Base-by-base conservation (phyloP, 2,329 filamentous ascomycete species). In the Fusarium sp. region DNA sequence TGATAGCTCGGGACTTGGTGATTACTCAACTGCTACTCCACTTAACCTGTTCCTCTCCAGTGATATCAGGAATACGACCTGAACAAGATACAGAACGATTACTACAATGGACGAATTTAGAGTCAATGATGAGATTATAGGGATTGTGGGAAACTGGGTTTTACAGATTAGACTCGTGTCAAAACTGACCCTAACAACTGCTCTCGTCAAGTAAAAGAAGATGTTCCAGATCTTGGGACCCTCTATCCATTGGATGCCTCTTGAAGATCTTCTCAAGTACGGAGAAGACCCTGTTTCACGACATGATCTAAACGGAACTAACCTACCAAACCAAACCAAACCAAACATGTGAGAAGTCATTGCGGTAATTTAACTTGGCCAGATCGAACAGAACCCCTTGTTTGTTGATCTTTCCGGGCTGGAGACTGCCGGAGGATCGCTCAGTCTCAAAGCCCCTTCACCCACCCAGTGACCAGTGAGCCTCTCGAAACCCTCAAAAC, bases 201-300 rank as follows among this genome's bases (percentile, higher is more conserved):
- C 11, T 4, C 25, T 28, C 23, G 7, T 28, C 45, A 13, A 27
- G 34, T 14, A 41, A 41, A 28, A 28, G 34, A 21, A n/a, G n/a
- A 21, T 51, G 16, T 51, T 20, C 23, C 21, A 51, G 32, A 51
- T 41, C 13, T 51, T 23, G 23, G 23, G 18, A 27, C 18, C 32
- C 10, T 41, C 18, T 41, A 41, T 28, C 32, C 18, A n/a, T 53
- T 40, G 49, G 49, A 57, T 68, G 40, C 48, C 55, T 55, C 42
- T 68, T 66, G 30, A 27, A 47, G 47, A 27, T 28, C 25, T 34
- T 21, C n/a, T 56, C 34, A 55, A 32, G 51, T 40, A 55, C 32
- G 45, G 49, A 46, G 14, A 55, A 47, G 58, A 68, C 58, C 63
- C 51, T 69, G 68, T 69, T 68, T 68, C 51, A 68, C 27, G 25